Evolutionary conservation across 768 basidiomycete species (phyloP), one percentile per base, ranked within the genome.

Genomic region (Favolaschia claudopus): DNA sequence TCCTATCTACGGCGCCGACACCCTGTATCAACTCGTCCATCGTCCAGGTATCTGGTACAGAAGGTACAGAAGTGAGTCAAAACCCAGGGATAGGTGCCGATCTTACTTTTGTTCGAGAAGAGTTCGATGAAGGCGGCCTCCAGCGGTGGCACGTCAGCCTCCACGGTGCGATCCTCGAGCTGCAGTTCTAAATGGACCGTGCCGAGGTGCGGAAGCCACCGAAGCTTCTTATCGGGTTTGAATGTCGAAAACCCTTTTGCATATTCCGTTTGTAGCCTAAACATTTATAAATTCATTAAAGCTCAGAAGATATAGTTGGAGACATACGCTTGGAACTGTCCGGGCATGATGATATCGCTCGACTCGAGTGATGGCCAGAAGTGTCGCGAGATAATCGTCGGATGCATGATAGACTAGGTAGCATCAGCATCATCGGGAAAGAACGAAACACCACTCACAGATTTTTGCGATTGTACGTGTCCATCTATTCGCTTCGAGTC

Each of bases 291-390:
- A 44, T 29, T 32, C 19, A 27, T 43, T 17, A 13, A 24, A 44
- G 32, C 27, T 40, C 5, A 61, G 36, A 14, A 46, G 60, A 39
- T 60, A 52, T 25, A 57, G 28, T 34, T 7, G 28, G 13, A 39
- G 4, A 75, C 89, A 42, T 68, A 96, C 96, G 74, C 74, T 65
- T 86, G 84, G 69, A 97, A 88, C 70, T 94, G 93, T 3, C 93
- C 92, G 0, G 96, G 93, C 83, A 99, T 89, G 38, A 79, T 71
- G 56, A 97, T 81, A 15, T 83, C 83, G 55, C 86, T 86, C 2
- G 89, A 76, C 66, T 92, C 90, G 24, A 97, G 79, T 1, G 88
- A 76, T 0, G 97, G 97, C 97, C 97, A 99, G 75, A 98, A 99
- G 66, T 96, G 89, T 13, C 88, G 85, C 12, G 97, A 99, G 34